Base-by-base conservation (phyloP, 1,284 basidiomycete species). In the Rhodotorula sp. region DNA sequence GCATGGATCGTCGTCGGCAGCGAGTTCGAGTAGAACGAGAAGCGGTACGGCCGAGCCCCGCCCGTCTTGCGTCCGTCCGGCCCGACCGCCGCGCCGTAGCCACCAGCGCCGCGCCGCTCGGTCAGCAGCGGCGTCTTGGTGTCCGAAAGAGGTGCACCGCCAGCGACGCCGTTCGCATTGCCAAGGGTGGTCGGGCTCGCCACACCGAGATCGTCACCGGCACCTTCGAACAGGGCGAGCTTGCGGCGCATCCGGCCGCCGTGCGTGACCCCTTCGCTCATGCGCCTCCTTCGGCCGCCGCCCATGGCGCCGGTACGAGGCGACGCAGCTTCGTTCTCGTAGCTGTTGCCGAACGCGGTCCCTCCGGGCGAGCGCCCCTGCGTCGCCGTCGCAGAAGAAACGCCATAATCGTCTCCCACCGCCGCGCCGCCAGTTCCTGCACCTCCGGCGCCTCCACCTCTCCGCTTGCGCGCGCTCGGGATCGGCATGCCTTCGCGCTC, bases 1-100 rank as follows among this genome's bases (percentile, higher is more conserved):
- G 96, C 92, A 81, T 99, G 96, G 61, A 99, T 97, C 2, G 95
- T 97, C 0, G 92, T 90, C 3, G 90, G 88, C 60, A 97, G 84
- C 2, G 91, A 86, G 79, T 98, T 99, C 24, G 93, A 97, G 82
- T 99, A 99, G 83, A 99, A 99, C 0, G 95, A 98, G 83, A 99
- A 99, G 46, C 96, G 87, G 79, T 98, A 99, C 12, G 95, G 95
- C 79, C 91, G 84, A 77, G 94, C 92, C 15, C 76, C 75, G 80
- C 74, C 84, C 14, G 74, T 65, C 56, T 64, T 67, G 59, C 62
- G 53, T 30, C 30, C 59, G 48, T 30, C 59, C 17, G 49, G 26
- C 30, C 42, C 63, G 64, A 30, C 60, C 17, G 70, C 66, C 7
- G 67, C 58, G 42, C 66, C 68, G 56, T 69, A 63, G 18, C 67